A percentile compares a stretch with the other conserved stretches of the same genome.
Conservation (phyloP, 75 land plant genomes). For the Chamaecyparis obtusa region DNA sequence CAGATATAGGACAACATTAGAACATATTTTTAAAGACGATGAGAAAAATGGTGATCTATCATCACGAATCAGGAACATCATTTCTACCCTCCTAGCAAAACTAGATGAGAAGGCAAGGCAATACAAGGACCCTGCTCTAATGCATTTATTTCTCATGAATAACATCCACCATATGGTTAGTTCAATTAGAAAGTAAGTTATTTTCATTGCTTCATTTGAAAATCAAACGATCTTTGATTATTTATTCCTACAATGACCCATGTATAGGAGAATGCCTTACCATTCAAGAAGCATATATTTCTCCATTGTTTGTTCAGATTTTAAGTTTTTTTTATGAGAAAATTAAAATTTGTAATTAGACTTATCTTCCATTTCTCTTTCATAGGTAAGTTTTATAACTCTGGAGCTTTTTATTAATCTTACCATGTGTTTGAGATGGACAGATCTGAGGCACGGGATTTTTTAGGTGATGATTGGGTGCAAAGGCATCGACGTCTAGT, state of each 20-base stretch:
- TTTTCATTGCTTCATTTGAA: background rate
- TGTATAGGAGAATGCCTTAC: background rate
- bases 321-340: background rate
- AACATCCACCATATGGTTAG: slow-evolving; percentile 32
- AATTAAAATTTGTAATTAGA: background rate
- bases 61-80: slow-evolving; percentile 1
- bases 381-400: background rate
- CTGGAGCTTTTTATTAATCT: background rate
- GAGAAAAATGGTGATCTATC: slow-evolving; percentile 13
- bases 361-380: background rate
- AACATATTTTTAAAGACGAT: slow-evolving; percentile 15
- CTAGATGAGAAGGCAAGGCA: slow-evolving; percentile 27
- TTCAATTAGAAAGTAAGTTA: slow-evolving; percentile 23
- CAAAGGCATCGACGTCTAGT: slow-evolving; percentile 30
- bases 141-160: slow-evolving; percentile 30
- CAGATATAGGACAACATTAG: slow-evolving; percentile 19
- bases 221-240: background rate
- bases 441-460: slow-evolving; percentile 23
- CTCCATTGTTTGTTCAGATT: background rate
- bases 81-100: slow-evolving; percentile 8
- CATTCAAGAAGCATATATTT: background rate
- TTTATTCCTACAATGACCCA: background rate
- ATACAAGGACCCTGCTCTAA: slow-evolving; percentile 27
- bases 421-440: background rate
- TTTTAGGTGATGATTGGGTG: slow-evolving; percentile 30